These are phyloP conservation scores for Curvularia spicifera DNA, from an alignment of 2,329 filamentous ascomycete species.

Conservation along the genomic window DNA sequence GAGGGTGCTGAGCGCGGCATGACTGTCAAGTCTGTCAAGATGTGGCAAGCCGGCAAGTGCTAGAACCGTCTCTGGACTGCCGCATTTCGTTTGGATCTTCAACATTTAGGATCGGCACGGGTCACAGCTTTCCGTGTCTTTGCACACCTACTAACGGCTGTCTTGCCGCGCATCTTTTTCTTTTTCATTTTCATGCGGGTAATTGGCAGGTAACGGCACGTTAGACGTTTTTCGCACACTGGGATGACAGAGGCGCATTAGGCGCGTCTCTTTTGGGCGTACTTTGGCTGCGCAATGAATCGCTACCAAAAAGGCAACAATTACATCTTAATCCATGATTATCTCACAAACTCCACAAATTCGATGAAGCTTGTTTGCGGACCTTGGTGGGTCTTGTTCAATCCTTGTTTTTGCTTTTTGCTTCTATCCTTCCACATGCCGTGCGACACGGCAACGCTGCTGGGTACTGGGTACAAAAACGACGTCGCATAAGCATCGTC, in stretches of 20 bases:
- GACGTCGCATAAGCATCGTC: background rate
- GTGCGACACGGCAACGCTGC: background rate
- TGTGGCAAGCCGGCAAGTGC: slow-evolving; percentile 52
- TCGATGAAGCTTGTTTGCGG: background rate
- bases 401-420: background rate
- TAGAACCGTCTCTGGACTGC: slow-evolving; percentile 5
- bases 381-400: background rate
- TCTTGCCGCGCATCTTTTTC: background rate
- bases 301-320: slow-evolving; percentile 1
- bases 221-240: slow-evolving; percentile 7
- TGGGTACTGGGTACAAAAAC: background rate
- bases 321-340: slow-evolving; percentile 5
- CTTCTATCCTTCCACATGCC: background rate
- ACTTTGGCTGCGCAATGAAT: background rate
- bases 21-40: slow-evolving; percentile 70
- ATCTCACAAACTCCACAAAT: background rate
- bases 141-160: background rate
- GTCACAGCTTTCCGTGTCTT: background rate
- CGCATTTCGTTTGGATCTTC: background rate
- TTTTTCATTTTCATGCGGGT: background rate
- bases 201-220: slow-evolving; percentile 7
- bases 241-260: slow-evolving; percentile 13
- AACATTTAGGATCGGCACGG: background rate
- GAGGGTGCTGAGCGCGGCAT: slow-evolving; percentile 61
- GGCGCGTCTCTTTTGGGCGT: slow-evolving; percentile 7